Percentiles rank a stretch among this genome's conserved stretches.
Conservation (phyloP, 441 rosid species). For the Melastoma candidum region DNA sequence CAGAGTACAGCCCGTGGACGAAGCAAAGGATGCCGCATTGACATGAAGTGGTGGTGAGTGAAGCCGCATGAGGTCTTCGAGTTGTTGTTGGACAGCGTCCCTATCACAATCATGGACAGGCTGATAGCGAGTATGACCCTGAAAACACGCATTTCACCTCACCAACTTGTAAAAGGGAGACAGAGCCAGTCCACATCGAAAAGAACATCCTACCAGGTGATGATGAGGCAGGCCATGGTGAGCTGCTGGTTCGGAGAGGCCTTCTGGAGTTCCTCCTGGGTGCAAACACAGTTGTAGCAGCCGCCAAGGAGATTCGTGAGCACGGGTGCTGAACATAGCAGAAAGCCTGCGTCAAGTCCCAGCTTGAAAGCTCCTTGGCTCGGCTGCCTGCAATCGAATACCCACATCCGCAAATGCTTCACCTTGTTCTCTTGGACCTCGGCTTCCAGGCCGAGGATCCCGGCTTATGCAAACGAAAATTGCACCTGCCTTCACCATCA, state of each 20-base stretch:
- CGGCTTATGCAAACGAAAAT: conserved; percentile 20
- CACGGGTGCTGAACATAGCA: conserved; percentile 21
- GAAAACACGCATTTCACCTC: neutral
- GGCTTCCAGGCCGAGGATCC: conserved; percentile 20
- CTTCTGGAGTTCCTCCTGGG: conserved; percentile 21
- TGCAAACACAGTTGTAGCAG: conserved; percentile 20
- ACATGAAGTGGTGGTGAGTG: conserved; percentile 9
- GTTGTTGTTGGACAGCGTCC: conserved; percentile 8
- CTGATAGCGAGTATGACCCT: conserved; percentile 13
- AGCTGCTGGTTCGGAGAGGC: conserved; percentile 15
- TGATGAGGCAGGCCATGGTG: conserved; percentile 20
- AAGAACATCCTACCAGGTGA: conserved; percentile 21
- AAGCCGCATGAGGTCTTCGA: conserved; percentile 8
- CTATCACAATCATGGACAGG: conserved; percentile 15
- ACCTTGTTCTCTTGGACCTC: conserved; percentile 21
- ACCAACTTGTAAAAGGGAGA: too few species aligned
- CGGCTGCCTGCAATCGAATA: neutral
- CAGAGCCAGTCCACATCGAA: too few species aligned
- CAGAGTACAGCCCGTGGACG: conserved; percentile 12
- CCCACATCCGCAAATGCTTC: neutral
- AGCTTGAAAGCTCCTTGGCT: conserved; percentile 12
- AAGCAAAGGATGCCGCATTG: conserved; percentile 16
- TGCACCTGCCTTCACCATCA: conserved; percentile 11
- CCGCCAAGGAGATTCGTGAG: conserved; percentile 24
- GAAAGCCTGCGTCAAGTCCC: conserved; percentile 21